phyloP scores from a whole-genome alignment of 164 flowering plant genomes.

The Berberis thunbergii region DNA sequence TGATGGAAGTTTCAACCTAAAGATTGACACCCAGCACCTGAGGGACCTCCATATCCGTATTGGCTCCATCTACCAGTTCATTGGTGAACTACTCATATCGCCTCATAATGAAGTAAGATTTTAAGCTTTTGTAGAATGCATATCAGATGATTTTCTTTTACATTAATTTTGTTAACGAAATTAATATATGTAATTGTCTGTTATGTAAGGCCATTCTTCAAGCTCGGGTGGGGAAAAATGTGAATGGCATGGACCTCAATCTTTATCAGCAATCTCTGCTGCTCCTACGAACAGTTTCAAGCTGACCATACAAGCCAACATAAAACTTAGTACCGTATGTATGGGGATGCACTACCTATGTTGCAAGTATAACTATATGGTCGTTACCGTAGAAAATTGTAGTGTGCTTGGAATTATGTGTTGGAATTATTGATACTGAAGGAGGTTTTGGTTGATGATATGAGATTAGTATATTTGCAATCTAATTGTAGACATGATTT shows the following conservation, averaged over 20 bases:
- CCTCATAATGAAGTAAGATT: constrained; percentile 41
- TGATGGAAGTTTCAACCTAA: constrained; percentile 51
- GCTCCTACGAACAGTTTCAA: constrained; percentile 53
- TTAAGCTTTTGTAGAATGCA: too few species aligned
- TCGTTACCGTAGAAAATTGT: too few species aligned
- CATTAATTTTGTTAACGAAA: too few species aligned
- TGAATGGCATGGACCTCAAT: constrained; percentile 79
- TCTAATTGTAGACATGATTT: too few species aligned
- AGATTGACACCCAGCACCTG: constrained; percentile 57
- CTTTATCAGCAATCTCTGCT: constrained; percentile 66
- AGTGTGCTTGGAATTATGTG: too few species aligned
- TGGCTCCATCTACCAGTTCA: constrained; percentile 81
- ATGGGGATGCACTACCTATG: too few species aligned
- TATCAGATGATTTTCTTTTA: too few species aligned
- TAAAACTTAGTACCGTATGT: constrained; percentile 15
- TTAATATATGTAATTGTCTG: not conserved
- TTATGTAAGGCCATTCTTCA: constrained; percentile 50
- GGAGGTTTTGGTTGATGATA: too few species aligned
- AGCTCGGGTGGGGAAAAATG: constrained; percentile 79
- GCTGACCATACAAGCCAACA: constrained; percentile 26
- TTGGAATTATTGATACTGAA: too few species aligned
- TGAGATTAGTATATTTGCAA: too few species aligned
- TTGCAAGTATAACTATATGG: too few species aligned
- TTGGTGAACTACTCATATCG: constrained; percentile 66
- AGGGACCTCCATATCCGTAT: constrained; percentile 49